Percentiles rank a stretch among this genome's conserved stretches.
These are phyloP conservation scores for Metschnikowia lachancei DNA, from an alignment of 805 yeast species.

Conservation along the genomic window DNA sequence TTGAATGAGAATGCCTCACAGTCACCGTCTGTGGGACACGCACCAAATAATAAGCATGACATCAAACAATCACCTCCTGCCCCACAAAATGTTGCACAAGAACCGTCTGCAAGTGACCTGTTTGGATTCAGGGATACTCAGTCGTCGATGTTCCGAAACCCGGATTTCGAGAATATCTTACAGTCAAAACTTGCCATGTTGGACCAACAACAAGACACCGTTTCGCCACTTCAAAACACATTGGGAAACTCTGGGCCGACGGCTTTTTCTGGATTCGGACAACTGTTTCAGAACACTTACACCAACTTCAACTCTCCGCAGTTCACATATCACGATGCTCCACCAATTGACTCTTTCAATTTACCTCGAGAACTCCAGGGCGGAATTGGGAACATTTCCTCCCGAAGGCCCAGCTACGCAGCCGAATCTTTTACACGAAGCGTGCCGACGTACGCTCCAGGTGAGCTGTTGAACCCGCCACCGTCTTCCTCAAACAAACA, in stretches of 20 bases:
- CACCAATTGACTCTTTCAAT: constrained; percentile 34
- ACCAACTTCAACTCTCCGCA: not conserved
- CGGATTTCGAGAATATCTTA: constrained; percentile 8
- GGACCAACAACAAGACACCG: constrained; percentile 7
- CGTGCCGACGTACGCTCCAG: constrained; percentile 2
- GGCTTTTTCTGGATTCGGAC: not conserved
- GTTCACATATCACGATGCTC: not conserved
- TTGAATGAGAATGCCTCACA: constrained; percentile 15
- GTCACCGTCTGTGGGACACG: not conserved
- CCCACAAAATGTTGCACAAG: not conserved
- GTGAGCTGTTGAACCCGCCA: not conserved
- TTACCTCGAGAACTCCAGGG: constrained; percentile 63
- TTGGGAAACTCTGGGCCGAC: constrained; percentile 1
- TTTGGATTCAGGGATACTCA: not conserved
- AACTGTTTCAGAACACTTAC: not conserved
- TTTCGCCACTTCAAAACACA: constrained; percentile 7
- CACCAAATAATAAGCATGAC: not conserved
- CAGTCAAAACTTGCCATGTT: constrained; percentile 11
- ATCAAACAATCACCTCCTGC: not conserved
- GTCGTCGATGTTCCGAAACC: constrained; percentile 1
- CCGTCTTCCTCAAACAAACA: constrained; percentile 8
- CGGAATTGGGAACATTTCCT: constrained; percentile 57
- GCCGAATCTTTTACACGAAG: constrained; percentile 57
- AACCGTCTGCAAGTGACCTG: not conserved
- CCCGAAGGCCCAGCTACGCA: constrained; percentile 72